phyloP scores from a whole-genome alignment of 768 basidiomycete genomes.

The Boletus coccyginus region DNA sequence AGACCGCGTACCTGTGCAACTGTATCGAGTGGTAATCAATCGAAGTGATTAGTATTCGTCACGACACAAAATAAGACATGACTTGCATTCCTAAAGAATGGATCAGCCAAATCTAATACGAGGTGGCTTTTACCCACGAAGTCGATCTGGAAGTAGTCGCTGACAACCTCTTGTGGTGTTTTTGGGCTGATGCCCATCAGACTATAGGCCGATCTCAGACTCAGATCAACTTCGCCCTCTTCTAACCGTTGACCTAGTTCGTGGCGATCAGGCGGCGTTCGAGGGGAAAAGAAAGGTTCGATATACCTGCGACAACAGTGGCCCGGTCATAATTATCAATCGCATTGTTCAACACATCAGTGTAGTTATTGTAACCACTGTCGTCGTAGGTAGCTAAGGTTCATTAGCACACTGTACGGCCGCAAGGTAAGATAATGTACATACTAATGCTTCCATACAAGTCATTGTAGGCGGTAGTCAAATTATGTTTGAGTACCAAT shows the following conservation, averaged over 20 bases:
- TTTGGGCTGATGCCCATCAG: slow-evolving; percentile 45
- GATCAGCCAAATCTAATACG: slow-evolving; percentile 1
- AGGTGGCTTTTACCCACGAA: slow-evolving; percentile 20
- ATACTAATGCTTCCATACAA: slow-evolving; percentile 44
- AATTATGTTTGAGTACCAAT: slow-evolving; percentile 53
- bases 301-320: slow-evolving; percentile 45
- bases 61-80: not conserved
- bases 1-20: slow-evolving; percentile 27
- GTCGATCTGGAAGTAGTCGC: slow-evolving; percentile 57
- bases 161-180: slow-evolving; percentile 45
- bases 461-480: slow-evolving; percentile 45
- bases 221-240: slow-evolving; percentile 45
- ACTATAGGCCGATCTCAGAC: slow-evolving; percentile 52
- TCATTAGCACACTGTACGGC: not conserved
- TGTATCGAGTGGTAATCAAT: not conserved
- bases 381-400: slow-evolving; percentile 53
- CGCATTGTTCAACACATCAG: slow-evolving; percentile 42
- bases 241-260: slow-evolving; percentile 13
- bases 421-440: slow-evolving; percentile 15
- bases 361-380: slow-evolving; percentile 47
- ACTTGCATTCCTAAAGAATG: slow-evolving; percentile 29
- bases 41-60: not conserved
- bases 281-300: slow-evolving; percentile 34
- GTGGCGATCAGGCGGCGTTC: slow-evolving; percentile 34
- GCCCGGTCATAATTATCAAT: slow-evolving; percentile 39